phyloP scores from a whole-genome alignment of 768 basidiomycete genomes.

The Boletus bicolor region DNA sequence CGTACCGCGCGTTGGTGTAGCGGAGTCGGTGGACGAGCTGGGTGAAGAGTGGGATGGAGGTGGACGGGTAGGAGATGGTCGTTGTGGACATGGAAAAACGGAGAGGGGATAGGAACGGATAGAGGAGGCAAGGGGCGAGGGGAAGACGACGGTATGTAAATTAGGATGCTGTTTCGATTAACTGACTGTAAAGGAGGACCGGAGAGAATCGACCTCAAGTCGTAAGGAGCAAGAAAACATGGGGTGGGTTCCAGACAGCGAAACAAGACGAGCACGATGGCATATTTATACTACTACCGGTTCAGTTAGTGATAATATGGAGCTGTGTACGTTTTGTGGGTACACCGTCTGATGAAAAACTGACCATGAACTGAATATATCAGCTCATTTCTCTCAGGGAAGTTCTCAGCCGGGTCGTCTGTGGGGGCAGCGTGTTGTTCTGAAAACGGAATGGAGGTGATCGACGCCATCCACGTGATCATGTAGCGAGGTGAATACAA shows the following conservation, averaged over 20 bases:
- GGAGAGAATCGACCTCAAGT: not conserved
- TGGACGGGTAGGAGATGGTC: slow-evolving; percentile 13
- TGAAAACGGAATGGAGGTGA: slow-evolving; percentile 6
- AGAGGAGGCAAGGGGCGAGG: not conserved
- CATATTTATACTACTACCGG: slow-evolving; percentile 19
- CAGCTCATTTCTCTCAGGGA: too few species aligned
- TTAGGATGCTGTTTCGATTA: not conserved
- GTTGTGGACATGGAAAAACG: not conserved
- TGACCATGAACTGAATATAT: not conserved
- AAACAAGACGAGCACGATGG: not conserved
- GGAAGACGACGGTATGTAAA: not conserved
- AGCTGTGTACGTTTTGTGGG: slow-evolving; percentile 12
- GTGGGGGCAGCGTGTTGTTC: slow-evolving; percentile 25
- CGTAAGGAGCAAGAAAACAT: not conserved
- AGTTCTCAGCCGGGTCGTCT: not conserved
- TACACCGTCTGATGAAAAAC: too few species aligned
- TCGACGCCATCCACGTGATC: slow-evolving; percentile 23
- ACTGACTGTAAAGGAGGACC: slow-evolving; percentile 2
- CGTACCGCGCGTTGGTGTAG: slow-evolving; percentile 42
- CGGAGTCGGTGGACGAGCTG: slow-evolving; percentile 43
- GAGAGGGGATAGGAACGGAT: too few species aligned
- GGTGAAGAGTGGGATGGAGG: slow-evolving; percentile 23
- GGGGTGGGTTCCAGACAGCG: slow-evolving; percentile 17
- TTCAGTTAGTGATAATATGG: not conserved
- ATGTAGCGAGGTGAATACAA: slow-evolving; percentile 7